Percentiles rank a stretch among this genome's conserved stretches.
phyloP scores from a whole-genome alignment of 441 rosid genomes.

The Erodium moschatum region DNA sequence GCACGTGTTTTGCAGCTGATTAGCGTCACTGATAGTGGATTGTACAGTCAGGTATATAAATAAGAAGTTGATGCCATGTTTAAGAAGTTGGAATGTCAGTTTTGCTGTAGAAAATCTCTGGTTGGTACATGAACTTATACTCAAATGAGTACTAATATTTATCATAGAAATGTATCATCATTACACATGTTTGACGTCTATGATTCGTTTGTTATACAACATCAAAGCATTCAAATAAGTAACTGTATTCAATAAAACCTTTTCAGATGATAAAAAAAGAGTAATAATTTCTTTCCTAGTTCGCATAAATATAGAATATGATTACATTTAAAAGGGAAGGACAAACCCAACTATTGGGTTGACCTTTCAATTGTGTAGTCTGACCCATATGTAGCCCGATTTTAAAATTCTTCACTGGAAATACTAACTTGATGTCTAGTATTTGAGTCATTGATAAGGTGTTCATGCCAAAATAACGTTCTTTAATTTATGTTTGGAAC shows the following conservation, averaged over 20 bases:
- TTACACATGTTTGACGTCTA: neutral
- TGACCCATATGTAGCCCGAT: too few species aligned
- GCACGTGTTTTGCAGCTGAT: conserved; percentile 92
- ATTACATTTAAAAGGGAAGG: too few species aligned
- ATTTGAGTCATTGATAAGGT: too few species aligned
- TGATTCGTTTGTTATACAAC: neutral
- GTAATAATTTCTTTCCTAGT: too few species aligned
- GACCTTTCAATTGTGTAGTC: neutral
- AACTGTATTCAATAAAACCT: neutral
- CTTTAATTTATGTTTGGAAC: too few species aligned
- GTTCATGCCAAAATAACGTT: too few species aligned
- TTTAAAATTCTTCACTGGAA: too few species aligned
- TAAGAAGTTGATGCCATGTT: neutral
- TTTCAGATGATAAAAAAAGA: too few species aligned
- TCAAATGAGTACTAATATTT: neutral
- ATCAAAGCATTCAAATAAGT: neutral
- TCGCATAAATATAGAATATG: too few species aligned
- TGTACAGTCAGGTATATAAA: conserved; percentile 62
- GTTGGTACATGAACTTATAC: neutral
- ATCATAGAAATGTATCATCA: neutral
- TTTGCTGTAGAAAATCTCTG: neutral
- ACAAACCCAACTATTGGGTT: too few species aligned
- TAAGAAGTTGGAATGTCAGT: neutral
- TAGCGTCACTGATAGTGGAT: conserved; percentile 84
- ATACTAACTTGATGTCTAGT: too few species aligned